Base-by-base conservation (phyloP, 2,329 filamentous ascomycete genomes). In the Chaetomium globosum region DNA sequence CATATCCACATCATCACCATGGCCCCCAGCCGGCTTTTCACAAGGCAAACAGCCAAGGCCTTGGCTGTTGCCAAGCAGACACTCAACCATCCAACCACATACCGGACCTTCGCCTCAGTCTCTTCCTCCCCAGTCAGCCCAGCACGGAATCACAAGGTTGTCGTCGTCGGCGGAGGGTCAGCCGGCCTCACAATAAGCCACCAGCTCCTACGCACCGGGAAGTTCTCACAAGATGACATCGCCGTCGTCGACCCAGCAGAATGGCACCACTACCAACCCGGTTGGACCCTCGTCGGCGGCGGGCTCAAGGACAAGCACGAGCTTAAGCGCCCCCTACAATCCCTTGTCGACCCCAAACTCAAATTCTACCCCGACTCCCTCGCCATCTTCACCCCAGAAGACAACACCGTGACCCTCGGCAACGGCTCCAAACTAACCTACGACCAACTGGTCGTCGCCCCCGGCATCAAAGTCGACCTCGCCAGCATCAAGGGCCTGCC, bases 261-360 rank as follows among this genome's bases (percentile, higher is more conserved):
- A 68, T 87, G 81, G 80, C 87, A 90, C 72, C 81, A 90, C 76
- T 90, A 89, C 73, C 87, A 90, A 36, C 86, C 87, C 0, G 87
- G 87, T 61, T 90, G 87, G 87, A 90, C 88, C 1, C 79, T 90
- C 1, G 87, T 89, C 2, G 87, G 87, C 52, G 87, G 85, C 48
- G 87, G 87, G 3, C 79, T 90, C 48, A 89, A 89, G 75, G 82
- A 79, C 55, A 87, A 86, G 72, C 78, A 87, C 68, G 81, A 87
- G 28, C 76, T 89, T 63, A 81, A 82, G 55, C 75, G 77, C 63
- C 82, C 82, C 1, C 73, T 89, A 48, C 71, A 77, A 4, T 76
- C 76, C 56, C 73, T 89, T 57, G 75, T 89, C 8, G 82, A 88
- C 69, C 74, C 83, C n/a, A 86, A 86, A 71, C 75, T 90, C 67